These are phyloP conservation scores for Colletotrichum orbiculare DNA, from an alignment of 2,329 filamentous ascomycete species.

Conservation along the genomic window DNA sequence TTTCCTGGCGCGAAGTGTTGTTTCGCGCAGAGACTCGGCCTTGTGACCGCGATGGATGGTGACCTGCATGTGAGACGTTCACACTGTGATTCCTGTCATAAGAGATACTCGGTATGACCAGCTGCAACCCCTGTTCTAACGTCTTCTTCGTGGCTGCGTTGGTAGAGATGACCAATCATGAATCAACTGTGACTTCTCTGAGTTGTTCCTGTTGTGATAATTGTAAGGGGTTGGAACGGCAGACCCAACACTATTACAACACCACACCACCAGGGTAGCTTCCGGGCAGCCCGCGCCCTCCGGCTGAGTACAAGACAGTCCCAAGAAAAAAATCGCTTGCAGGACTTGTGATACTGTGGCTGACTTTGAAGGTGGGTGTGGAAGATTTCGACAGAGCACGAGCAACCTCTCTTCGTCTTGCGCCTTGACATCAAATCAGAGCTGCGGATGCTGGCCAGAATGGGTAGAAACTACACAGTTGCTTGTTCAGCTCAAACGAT, in stretches of 20 bases:
- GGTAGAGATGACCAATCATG: conserved; percentile 6
- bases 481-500: background rate
- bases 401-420: background rate
- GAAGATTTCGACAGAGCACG: background rate
- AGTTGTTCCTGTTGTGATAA: background rate
- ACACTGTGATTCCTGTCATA: background rate
- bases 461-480: background rate
- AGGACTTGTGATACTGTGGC: conserved; percentile 17
- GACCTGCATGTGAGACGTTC: background rate
- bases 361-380: background rate
- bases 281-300: conserved; percentile 16
- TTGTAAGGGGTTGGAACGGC: conserved; percentile 10
- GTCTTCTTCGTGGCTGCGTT: conserved; percentile 7
- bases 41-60: too few relatives aligned
- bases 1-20: conserved; percentile 14
- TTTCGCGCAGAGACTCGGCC: conserved; percentile 6
- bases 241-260: conserved; percentile 9
- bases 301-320: conserved; percentile 3
- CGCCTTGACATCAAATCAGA: conserved; percentile 21
- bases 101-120: conserved; percentile 5
- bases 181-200: background rate
- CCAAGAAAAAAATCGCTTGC: conserved; percentile 10
- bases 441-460: background rate
- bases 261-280: conserved; percentile 8
- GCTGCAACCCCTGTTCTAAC: conserved; percentile 13